phyloP scores from a whole-genome alignment of 345 rosid species.

The Laguncularia racemosa region DNA sequence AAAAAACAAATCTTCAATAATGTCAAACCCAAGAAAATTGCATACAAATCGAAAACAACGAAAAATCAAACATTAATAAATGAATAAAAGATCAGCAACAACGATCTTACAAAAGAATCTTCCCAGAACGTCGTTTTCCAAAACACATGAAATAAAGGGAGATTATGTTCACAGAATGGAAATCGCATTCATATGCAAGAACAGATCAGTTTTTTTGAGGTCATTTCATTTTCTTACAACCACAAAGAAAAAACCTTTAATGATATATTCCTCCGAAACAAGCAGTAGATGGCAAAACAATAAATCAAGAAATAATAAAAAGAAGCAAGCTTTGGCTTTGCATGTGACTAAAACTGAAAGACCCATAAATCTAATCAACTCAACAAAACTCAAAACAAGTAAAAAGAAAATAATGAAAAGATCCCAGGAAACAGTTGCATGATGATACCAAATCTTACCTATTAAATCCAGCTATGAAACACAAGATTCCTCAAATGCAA shows the following conservation, averaged over 20 bases:
- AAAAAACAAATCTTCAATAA: slow-evolving; percentile 1
- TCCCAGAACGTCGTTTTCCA: too few species aligned
- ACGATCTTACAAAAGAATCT: too few species aligned
- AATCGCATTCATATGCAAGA: too few species aligned
- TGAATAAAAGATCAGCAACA: background rate
- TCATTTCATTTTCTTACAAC: too few species aligned
- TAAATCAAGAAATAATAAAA: background rate
- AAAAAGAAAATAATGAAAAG: background rate
- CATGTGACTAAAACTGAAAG: background rate
- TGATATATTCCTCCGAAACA: background rate
- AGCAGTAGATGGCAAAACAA: background rate
- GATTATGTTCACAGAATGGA: too few species aligned
- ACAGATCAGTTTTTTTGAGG: too few species aligned
- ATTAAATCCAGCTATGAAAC: background rate
- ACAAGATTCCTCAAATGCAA: too few species aligned
- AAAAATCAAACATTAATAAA: background rate
- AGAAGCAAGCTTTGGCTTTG: background rate
- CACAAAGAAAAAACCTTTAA: background rate
- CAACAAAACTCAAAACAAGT: background rate
- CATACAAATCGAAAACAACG: background rate
- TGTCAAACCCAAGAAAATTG: background rate
- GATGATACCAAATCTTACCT: slow-evolving; percentile 38
- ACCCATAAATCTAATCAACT: too few species aligned
- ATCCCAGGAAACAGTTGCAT: background rate
- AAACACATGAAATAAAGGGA: too few species aligned